Conservation (phyloP, 2,329 filamentous ascomycete species). For the Cordyceps cateniannulata region DNA sequence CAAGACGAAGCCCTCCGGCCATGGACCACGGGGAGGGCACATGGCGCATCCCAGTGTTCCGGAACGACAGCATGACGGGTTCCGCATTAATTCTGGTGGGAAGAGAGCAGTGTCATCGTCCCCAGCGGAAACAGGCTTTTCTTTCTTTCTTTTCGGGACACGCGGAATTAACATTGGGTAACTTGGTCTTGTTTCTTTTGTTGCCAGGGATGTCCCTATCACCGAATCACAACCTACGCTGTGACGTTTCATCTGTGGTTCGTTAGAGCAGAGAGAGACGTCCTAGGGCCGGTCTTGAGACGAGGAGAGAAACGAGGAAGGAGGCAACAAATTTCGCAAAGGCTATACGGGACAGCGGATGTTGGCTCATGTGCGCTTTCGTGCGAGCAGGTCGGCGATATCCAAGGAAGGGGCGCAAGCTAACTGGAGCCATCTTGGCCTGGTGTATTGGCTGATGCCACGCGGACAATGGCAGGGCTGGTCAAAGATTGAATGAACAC, state of each 20-base stretch:
- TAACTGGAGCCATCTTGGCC: not conserved
- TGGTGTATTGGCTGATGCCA: not conserved
- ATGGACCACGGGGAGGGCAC: not conserved
- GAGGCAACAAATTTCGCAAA: not conserved
- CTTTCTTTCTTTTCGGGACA: not conserved
- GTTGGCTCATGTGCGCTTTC: not conserved
- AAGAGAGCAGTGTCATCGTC: too few species aligned
- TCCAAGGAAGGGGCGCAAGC: not conserved
- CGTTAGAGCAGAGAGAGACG: not conserved
- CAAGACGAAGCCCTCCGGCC: not conserved
- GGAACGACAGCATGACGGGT: not conserved
- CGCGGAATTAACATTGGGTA: not conserved
- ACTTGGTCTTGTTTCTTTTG: not conserved
- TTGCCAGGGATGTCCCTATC: not conserved
- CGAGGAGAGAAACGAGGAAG: not conserved
- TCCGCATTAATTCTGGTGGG: not conserved
- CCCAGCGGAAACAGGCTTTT: not conserved
- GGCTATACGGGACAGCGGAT: not conserved
- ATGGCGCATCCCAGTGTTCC: not conserved
- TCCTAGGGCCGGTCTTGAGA: not conserved
- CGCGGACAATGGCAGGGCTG: not conserved
- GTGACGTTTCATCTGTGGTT: not conserved
- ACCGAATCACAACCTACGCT: not conserved
- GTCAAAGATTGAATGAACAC: not conserved
- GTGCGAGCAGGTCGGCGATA: not conserved